Evolutionary conservation across 1,139 yeast species (phyloP).

Genomic region (Magnusiomyces clavatus): DNA sequence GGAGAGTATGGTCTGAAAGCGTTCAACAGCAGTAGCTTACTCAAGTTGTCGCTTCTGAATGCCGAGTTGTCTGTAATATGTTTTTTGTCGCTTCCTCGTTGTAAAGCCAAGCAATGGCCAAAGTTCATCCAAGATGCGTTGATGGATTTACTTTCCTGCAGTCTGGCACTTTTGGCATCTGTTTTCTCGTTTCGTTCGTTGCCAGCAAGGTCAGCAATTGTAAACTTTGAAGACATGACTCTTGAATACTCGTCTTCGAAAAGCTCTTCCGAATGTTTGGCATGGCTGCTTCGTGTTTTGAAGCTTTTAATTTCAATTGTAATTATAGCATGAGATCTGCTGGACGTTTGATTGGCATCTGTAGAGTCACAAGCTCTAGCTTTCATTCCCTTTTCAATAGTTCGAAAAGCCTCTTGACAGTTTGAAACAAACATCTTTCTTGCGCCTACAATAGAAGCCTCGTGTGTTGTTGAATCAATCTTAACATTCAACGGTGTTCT

Average conservation of each 20-base stretch:
- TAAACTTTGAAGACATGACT: slow-evolving; percentile 22
- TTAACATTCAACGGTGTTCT: slow-evolving; percentile 22
- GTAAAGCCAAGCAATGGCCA: slow-evolving; percentile 41
- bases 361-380: slow-evolving; percentile 30
- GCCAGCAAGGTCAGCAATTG: slow-evolving; percentile 46
- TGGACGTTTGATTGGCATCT: slow-evolving; percentile 28
- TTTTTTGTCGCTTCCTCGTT: slow-evolving; percentile 24
- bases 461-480: slow-evolving; percentile 22
- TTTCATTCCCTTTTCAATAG: slow-evolving; percentile 26
- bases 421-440: slow-evolving; percentile 26
- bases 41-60: slow-evolving; percentile 41
- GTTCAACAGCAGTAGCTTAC: slow-evolving; percentile 41
- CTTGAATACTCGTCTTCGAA: background rate
- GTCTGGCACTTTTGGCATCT: slow-evolving; percentile 36
- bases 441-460: slow-evolving; percentile 20
- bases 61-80: slow-evolving; percentile 22
- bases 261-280: background rate
- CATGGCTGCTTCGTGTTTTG: slow-evolving; percentile 5
- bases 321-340: slow-evolving; percentile 37
- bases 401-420: slow-evolving; percentile 24
- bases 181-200: slow-evolving; percentile 42
- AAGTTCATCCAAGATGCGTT: slow-evolving; percentile 40
- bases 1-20: slow-evolving; percentile 33
- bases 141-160: slow-evolving; percentile 42
- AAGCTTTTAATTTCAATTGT: slow-evolving; percentile 29